phyloP scores from a whole-genome alignment of 768 basidiomycete species.

The Boletellus sp. region DNA sequence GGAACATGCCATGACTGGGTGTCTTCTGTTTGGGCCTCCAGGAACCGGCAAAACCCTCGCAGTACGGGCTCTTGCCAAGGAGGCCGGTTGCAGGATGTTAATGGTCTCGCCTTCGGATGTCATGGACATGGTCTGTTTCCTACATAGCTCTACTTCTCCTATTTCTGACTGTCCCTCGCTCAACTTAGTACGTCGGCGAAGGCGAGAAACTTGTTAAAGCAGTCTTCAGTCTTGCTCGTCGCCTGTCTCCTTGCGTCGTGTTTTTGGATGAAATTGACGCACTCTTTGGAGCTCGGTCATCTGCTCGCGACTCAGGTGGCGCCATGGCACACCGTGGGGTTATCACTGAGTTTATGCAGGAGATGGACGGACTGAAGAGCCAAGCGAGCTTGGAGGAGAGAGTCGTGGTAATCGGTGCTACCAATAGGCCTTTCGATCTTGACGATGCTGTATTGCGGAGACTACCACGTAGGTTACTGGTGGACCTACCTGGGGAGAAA shows the following conservation, averaged over 20 bases:
- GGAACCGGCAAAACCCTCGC: constrained; percentile 91
- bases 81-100: constrained; percentile 92
- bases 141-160: not conserved
- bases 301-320: constrained; percentile 72
- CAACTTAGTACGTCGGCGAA: constrained; percentile 74
- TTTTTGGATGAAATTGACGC: constrained; percentile 96
- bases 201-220: constrained; percentile 87
- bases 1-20: constrained; percentile 88
- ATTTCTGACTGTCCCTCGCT: constrained; percentile 4
- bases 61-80: constrained; percentile 86
- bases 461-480: constrained; percentile 78
- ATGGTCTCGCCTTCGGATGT: constrained; percentile 89
- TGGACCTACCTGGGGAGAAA: constrained; percentile 84
- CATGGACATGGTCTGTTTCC: constrained; percentile 80
- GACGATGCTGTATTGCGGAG: constrained; percentile 91
- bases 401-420: constrained; percentile 91
- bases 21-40: constrained; percentile 88
- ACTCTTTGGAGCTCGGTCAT: constrained; percentile 81
- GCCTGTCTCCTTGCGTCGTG: constrained; percentile 85
- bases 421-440: constrained; percentile 86
- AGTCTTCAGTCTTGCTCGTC: constrained; percentile 82
- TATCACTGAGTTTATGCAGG: constrained; percentile 92
- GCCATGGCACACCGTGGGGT: constrained; percentile 82
- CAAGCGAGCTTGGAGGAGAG: constrained; percentile 54
- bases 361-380: constrained; percentile 91